Evolutionary conservation across 1,139 yeast species (phyloP).

Genomic region (Magnusiomyces sp.): DNA sequence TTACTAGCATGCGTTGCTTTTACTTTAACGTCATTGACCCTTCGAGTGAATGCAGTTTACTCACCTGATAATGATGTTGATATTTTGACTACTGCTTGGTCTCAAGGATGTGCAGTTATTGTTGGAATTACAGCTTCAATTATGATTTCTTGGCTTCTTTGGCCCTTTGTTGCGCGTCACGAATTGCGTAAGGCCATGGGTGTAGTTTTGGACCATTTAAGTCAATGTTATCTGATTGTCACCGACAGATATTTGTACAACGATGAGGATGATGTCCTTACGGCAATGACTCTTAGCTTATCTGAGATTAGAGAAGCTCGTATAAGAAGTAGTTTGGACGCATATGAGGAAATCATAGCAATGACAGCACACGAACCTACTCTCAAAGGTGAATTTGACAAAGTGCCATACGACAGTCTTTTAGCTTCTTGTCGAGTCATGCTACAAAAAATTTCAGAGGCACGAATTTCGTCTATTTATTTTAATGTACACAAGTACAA

Average conservation of each 20-base stretch:
- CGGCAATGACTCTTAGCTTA: conserved; percentile 36
- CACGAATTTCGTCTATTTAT: conserved; percentile 41
- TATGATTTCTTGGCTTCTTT: conserved; percentile 38
- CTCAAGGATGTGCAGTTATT: conserved; percentile 34
- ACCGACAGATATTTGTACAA: conserved; percentile 42
- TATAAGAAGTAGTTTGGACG: conserved; percentile 34
- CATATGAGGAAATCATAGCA: conserved; percentile 33
- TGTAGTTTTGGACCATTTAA: conserved; percentile 35
- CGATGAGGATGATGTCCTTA: conserved; percentile 40
- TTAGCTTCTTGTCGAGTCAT: conserved; percentile 35
- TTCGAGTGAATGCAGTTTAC: conserved; percentile 15
- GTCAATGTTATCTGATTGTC: conserved; percentile 41
- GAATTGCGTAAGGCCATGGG: conserved; percentile 38
- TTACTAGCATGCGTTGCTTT: conserved; percentile 36
- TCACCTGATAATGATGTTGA: not conserved
- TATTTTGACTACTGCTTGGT: conserved; percentile 32
- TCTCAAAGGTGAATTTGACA: conserved; percentile 24
- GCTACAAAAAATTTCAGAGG: conserved; percentile 39
- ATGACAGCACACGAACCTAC: conserved; percentile 36
- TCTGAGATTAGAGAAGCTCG: conserved; percentile 43
- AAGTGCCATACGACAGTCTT: conserved; percentile 24
- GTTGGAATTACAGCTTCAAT: conserved; percentile 35
- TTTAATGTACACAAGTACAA: conserved; percentile 37
- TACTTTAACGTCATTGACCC: conserved; percentile 34
- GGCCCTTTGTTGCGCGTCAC: conserved; percentile 42